Evolutionary conservation across 495 filamentous ascomycete genomes (phyloP), one percentile per base, ranked within the genome.

Genomic region (Aspergillus ostianus): DNA sequence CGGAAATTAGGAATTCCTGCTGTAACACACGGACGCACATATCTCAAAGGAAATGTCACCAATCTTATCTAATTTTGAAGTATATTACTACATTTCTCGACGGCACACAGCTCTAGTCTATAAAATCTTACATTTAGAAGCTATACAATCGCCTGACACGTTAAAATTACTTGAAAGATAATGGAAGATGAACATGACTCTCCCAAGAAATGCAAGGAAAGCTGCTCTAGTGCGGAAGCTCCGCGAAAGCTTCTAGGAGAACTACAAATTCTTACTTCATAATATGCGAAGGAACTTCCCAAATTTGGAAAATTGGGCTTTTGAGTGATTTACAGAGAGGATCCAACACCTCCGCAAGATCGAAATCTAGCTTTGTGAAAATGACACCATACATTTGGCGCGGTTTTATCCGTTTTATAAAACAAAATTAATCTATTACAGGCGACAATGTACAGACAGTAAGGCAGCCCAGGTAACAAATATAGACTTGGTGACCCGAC

Each of bases 221-320:
- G 15, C 15, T 47, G 19, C 45, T 12, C 45, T 47, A 5, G 27
- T 29, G 27, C 19, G 19, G 45, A 47, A 47, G 19, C 19, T 47
- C 45, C 19, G 45, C 45, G 45, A 47, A 47, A 47, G 45, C 45
- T 47, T 47, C 45, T 47, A 12, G 45, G 19, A 47, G 15, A 12
- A 47, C 45, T 47, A 47, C 15, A 47, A 47, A 47, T 47, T 47
- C 15, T 47, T 47, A 47, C 19, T 47, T 47, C 10, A 47, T 47
- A 12, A 47, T 17, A 47, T 47, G 45, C 45, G 45, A 47, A 47
- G 19, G 19, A 47, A 47, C 19, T 47, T 47, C 19, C 45, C 19
- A 12, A 3, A 47, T 47, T 20, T 47, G 19, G 45, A 47, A 20
- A n/a, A 47, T 47, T 17, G 15, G 45, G 45, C 45, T 17, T 20